Evolutionary conservation across 257 asterid species (phyloP).

Genomic region (Ligustrum vulgare): DNA sequence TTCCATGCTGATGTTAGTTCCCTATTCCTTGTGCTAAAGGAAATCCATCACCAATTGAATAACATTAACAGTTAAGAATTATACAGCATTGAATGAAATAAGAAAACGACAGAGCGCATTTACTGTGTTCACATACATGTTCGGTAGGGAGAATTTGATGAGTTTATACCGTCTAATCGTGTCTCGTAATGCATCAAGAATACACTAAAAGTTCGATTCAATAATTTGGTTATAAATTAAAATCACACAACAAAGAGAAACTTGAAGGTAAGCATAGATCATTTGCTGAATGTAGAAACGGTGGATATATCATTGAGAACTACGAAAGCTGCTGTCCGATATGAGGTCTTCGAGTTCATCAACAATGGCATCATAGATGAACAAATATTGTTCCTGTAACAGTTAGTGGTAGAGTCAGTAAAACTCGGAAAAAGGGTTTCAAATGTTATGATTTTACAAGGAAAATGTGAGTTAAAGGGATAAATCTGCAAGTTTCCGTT

Average conservation of each 20-base stretch:
- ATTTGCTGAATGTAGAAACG: conserved; percentile 5
- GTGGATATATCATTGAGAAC: conserved; percentile 27
- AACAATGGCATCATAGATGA: conserved; percentile 60
- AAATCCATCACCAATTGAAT: background rate
- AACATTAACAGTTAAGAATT: background rate
- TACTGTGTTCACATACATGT: background rate
- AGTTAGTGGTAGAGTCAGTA: conserved; percentile 18
- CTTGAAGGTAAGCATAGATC: conserved; percentile 3
- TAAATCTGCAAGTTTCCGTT: background rate
- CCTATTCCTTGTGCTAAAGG: background rate
- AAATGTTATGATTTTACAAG: background rate
- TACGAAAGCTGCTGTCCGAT: conserved; percentile 33
- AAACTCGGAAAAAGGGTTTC: background rate
- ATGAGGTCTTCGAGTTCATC: conserved; percentile 63
- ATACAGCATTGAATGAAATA: background rate
- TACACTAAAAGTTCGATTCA: background rate
- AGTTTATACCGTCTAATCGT: background rate
- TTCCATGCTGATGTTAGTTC: background rate
- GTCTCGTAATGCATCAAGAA: background rate
- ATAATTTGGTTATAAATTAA: background rate
- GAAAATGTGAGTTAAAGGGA: no score
- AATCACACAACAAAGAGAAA: background rate
- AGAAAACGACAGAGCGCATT: background rate
- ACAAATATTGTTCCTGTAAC: conserved; percentile 67
- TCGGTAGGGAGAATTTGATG: background rate